Percentiles rank a stretch among this genome's conserved stretches.
phyloP scores from a whole-genome alignment of 1,139 yeast species.

The Groenewaldozyma sp. region DNA sequence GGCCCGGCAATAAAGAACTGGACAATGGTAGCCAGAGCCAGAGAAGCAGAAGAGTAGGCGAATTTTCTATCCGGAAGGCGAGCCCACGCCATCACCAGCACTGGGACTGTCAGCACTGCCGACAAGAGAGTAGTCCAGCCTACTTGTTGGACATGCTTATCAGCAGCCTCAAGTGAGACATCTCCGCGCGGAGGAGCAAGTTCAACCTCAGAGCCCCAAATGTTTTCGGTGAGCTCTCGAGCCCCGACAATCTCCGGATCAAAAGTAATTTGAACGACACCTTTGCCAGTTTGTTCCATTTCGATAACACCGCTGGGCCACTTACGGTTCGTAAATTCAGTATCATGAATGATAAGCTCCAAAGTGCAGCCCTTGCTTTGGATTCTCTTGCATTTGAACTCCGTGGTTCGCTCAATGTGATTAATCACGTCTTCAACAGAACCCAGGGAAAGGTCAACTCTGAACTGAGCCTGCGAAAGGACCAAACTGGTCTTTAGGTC shows the following conservation, averaged over 20 bases:
- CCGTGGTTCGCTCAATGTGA: constrained; percentile 1
- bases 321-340: background rate
- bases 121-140: background rate
- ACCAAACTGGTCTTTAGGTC: constrained; percentile 2
- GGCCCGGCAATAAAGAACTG: constrained; percentile 2
- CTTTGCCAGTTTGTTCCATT: background rate
- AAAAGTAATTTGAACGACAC: background rate
- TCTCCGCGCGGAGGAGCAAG: constrained; percentile 1
- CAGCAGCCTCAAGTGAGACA: background rate
- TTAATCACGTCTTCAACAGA: constrained; percentile 1
- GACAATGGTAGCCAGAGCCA: constrained; percentile 2
- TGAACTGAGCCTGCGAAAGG: constrained; percentile 1
- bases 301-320: constrained; percentile 3
- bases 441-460: background rate
- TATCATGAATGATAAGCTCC: constrained; percentile 1
- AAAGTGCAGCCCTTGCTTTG: background rate
- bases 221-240: background rate
- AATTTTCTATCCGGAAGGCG: background rate
- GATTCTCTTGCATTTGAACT: constrained; percentile 2
- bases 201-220: background rate
- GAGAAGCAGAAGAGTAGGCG: background rate
- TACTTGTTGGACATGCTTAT: background rate
- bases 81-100: constrained; percentile 4
- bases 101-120: background rate
- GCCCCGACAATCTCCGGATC: constrained; percentile 1